Conservation (phyloP, 2,329 filamentous ascomycete species). For the Neonectria ditissima region DNA sequence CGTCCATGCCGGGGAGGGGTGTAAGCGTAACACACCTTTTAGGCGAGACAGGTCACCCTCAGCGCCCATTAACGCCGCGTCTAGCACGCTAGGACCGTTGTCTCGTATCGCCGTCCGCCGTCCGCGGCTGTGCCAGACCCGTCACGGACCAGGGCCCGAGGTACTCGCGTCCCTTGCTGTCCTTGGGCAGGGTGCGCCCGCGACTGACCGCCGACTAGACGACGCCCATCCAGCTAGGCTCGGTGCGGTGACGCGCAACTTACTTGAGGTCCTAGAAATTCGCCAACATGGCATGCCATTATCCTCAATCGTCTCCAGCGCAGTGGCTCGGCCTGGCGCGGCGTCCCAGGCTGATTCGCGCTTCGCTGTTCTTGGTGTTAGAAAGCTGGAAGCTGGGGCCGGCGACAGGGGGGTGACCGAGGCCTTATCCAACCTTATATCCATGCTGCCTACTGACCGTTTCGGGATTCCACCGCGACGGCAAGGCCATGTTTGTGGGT, state of each 20-base stretch:
- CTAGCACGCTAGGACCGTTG: constrained; percentile 47
- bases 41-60: constrained; percentile 40
- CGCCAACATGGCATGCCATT: constrained; percentile 16
- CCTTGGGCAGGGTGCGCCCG: constrained; percentile 30
- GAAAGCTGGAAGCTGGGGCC: constrained; percentile 3
- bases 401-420: constrained; percentile 16
- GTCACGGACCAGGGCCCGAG: constrained; percentile 21
- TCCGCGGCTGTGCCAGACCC: constrained; percentile 45
- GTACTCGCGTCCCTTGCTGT: constrained; percentile 25
- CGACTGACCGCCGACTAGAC: constrained; percentile 30
- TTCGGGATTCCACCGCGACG: constrained; percentile 19
- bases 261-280: constrained; percentile 18
- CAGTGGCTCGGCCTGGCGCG: constrained; percentile 35
- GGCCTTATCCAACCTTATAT: constrained; percentile 23
- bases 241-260: constrained; percentile 27
- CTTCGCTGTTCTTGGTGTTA: constrained; percentile 17
- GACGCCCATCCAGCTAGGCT: constrained; percentile 25
- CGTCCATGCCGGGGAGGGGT: constrained; percentile 19
- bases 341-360: constrained; percentile 29
- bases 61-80: constrained; percentile 48
- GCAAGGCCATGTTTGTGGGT: constrained; percentile 6
- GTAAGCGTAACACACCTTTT: constrained; percentile 34
- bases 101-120: constrained; percentile 45
- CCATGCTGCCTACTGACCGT: constrained; percentile 16
- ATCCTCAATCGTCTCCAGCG: constrained; percentile 33